Base-by-base conservation (phyloP, 768 basidiomycete genomes). In the Russula earlei region DNA sequence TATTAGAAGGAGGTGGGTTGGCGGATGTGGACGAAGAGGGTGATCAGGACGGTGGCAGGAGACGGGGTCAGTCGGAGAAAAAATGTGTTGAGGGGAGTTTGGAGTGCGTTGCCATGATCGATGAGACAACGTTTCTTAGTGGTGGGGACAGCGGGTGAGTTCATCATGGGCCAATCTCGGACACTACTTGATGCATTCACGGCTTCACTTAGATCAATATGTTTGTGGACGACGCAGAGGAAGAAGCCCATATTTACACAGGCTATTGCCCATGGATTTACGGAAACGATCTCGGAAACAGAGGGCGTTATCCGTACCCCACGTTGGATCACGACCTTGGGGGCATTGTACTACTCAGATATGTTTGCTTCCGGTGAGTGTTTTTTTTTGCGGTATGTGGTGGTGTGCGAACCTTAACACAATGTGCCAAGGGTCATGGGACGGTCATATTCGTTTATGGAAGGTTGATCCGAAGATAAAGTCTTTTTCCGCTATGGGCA, bases 101-200 rank as follows among this genome's bases (percentile, higher is more conserved):
- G 49, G 94, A 98, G 54, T 86, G 84, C 62, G 85, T 95, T 15
- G 84, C 88, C 14, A 93, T 98, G 93, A 77, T 99, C 52, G 96
- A 99, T 68, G 95, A 98, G 71, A 80, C 80, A 33, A 90, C 85
- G 6, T 94, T 98, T 67, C 71, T 98, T 36, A 94, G 84, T 60
- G 95, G 95, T 1, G 96, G 96, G 4, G 94, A 99, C 68, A 94
- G 89, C 65, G 96, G 95, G 93, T 93, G 68, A 58, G 87, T 79
- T 54, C 37, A 41, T 42, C 48, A 56, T 10, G 50, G 43, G 55
- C 17, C 24, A 52, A 20, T 27, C 36, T 42, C 54, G 29, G 41
- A 22, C 9, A 52, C 54, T 31, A 12, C 24, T 14, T 44, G 20
- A 19, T 51, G 44, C 10, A 19, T 20, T 7, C 25, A 25, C 37